phyloP scores from a whole-genome alignment of 208 protist genomes.

The Acanthamoeba triangularis region DNA sequence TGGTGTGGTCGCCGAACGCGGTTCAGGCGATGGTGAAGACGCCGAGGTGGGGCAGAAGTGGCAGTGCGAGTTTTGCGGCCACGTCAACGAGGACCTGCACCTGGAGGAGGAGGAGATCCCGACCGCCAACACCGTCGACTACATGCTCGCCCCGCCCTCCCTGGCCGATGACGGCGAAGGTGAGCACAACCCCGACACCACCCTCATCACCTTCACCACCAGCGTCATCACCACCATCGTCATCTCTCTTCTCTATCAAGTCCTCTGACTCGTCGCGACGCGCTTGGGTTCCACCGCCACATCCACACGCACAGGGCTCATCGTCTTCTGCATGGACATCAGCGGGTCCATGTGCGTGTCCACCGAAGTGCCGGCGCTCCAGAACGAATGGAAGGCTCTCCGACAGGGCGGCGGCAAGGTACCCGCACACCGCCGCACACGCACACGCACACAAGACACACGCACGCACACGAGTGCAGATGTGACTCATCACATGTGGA shows the following conservation, averaged over 20 bases:
- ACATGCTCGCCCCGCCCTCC: constrained; percentile 56
- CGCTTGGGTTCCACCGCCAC: no score
- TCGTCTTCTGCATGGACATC: constrained; percentile 35
- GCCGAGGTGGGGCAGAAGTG: not conserved
- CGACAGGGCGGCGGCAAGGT: not conserved
- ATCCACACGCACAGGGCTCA: constrained; percentile 8
- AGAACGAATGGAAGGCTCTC: constrained; percentile 48
- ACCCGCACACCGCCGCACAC: not conserved
- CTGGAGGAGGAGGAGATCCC: constrained; percentile 70
- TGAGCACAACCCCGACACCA: no score
- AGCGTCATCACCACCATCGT: no score
- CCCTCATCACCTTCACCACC: no score
- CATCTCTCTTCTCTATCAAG: no score
- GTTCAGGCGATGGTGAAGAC: not conserved
- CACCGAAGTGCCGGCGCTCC: constrained; percentile 61
- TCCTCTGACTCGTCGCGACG: no score
- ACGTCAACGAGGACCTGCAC: not conserved
- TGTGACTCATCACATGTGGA: not conserved
- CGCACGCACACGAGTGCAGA: not conserved
- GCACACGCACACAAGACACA: not conserved
- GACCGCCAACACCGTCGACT: not conserved
- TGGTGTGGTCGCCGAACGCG: no score
- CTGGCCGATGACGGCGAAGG: not conserved
- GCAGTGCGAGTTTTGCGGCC: constrained; percentile 37
- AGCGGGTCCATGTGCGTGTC: constrained; percentile 74